phyloP scores from a whole-genome alignment of 257 asterid species.

The Scutellaria barbata region DNA sequence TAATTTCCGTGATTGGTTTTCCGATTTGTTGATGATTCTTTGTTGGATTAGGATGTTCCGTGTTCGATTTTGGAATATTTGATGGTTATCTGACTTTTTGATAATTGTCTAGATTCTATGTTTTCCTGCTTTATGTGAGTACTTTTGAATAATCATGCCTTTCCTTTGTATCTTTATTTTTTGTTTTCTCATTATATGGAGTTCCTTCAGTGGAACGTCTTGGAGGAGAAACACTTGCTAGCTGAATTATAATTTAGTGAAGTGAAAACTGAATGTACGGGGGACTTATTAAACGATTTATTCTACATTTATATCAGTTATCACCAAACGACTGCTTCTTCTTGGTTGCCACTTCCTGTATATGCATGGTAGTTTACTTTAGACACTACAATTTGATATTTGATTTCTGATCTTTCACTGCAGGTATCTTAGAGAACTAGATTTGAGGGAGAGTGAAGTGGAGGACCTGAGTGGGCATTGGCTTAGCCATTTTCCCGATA shows the following conservation, averaged over 20 bases:
- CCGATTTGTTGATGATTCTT: constrained; percentile 18
- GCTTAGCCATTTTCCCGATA: constrained; percentile 72
- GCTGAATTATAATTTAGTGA: not conserved
- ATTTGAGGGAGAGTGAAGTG: constrained; percentile 73
- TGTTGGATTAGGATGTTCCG: constrained; percentile 27
- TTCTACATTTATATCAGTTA: not conserved
- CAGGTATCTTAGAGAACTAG: constrained; percentile 70
- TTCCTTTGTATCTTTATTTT: not conserved
- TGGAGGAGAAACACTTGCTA: constrained; percentile 4
- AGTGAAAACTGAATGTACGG: not conserved
- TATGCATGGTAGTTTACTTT: not conserved
- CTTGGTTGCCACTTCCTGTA: not conserved
- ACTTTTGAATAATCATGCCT: constrained; percentile 22
- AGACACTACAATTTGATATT: not conserved
- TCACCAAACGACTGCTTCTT: constrained; percentile 1
- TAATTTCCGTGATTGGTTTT: constrained; percentile 8
- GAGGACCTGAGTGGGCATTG: constrained; percentile 73
- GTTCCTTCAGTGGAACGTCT: constrained; percentile 1
- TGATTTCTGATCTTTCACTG: constrained; percentile 22
- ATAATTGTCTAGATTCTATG: constrained; percentile 24
- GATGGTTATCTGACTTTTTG: constrained; percentile 6
- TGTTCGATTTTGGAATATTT: constrained; percentile 29
- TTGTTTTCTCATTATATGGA: constrained; percentile 12
- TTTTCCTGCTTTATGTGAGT: constrained; percentile 26
- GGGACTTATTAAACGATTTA: not conserved